Percentiles rank a stretch among this genome's conserved stretches.
These are phyloP conservation scores for Phytophthora fragariaefolia DNA, from an alignment of 352 stramenopile species.

Conservation along the genomic window DNA sequence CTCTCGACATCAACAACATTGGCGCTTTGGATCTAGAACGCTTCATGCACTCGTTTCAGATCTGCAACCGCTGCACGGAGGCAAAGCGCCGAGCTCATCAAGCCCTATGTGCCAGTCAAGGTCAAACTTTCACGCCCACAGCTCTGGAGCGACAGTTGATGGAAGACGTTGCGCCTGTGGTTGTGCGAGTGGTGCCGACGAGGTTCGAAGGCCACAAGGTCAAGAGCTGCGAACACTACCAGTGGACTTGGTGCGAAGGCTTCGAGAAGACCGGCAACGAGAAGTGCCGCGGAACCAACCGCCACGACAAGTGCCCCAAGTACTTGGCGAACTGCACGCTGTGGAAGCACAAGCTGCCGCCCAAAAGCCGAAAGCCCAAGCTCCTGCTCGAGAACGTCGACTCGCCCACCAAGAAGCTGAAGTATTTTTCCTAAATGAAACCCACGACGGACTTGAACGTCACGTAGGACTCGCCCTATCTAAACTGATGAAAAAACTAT, in stretches of 20 bases:
- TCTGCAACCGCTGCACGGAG: conserved; percentile 87
- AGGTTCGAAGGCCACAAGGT: conserved; percentile 81
- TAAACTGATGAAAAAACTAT: conserved; percentile 8
- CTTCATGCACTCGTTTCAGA: conserved; percentile 90
- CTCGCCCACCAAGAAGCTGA: conserved; percentile 86
- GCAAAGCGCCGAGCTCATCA: conserved; percentile 72
- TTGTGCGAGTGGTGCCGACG: conserved; percentile 77
- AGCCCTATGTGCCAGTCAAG: conserved; percentile 61
- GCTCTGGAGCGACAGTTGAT: conserved; percentile 72
- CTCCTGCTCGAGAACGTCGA: conserved; percentile 70
- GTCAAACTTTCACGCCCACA: conserved; percentile 51
- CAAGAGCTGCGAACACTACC: conserved; percentile 86
- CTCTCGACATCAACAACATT: conserved; percentile 51
- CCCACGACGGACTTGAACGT: background rate
- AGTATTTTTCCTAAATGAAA: conserved; percentile 67
- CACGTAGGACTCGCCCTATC: conserved; percentile 2
- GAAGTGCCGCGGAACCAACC: conserved; percentile 85
- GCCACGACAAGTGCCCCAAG: conserved; percentile 88
- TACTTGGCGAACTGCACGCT: conserved; percentile 88
- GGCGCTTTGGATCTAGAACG: conserved; percentile 65
- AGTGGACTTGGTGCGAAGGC: conserved; percentile 89
- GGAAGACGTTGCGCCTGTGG: conserved; percentile 78
- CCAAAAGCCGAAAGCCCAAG: conserved; percentile 86
- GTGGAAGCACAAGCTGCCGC: conserved; percentile 86
- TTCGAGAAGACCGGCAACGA: conserved; percentile 87